A percentile compares a stretch with the other conserved stretches of the same genome.
Conservation (phyloP, 768 basidiomycete genomes). For the Kwoniella newhampshirensis region DNA sequence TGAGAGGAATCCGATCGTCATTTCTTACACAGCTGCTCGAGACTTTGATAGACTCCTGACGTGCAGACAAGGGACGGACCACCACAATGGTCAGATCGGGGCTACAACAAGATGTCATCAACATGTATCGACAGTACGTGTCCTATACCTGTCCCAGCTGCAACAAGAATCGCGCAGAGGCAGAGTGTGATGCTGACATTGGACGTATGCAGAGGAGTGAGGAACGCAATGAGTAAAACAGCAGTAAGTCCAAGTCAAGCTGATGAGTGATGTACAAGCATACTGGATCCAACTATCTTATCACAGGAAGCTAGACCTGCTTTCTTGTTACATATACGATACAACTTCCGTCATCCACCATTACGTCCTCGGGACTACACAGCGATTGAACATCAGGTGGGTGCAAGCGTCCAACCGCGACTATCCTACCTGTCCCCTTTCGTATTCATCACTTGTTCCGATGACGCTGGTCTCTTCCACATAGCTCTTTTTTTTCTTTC, state of each 20-base stretch:
- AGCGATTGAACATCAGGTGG: conserved; percentile 52
- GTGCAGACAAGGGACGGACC: neutral
- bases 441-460: too few relatives aligned
- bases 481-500: too few relatives aligned
- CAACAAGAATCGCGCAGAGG: too few relatives aligned
- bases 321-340: conserved; percentile 49
- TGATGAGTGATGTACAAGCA: neutral
- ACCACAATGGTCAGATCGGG: conserved; percentile 42
- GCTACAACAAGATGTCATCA: conserved; percentile 51
- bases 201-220: conserved; percentile 30
- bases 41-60: neutral
- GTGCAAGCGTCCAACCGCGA: too few relatives aligned
- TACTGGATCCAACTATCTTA: neutral
- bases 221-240: conserved; percentile 38
- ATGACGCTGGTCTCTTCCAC: too few relatives aligned
- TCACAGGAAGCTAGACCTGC: conserved; percentile 34
- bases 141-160: neutral
- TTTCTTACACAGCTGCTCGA: too few relatives aligned
- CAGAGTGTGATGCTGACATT: neutral
- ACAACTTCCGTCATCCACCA: conserved; percentile 47
- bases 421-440: too few relatives aligned
- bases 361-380: conserved; percentile 45
- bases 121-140: conserved; percentile 49
- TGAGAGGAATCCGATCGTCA: too few relatives aligned
- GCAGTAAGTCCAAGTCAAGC: conserved; percentile 18